phyloP scores from a whole-genome alignment of 306 rosid genomes.

The Pterocarpus macrocarpus region DNA sequence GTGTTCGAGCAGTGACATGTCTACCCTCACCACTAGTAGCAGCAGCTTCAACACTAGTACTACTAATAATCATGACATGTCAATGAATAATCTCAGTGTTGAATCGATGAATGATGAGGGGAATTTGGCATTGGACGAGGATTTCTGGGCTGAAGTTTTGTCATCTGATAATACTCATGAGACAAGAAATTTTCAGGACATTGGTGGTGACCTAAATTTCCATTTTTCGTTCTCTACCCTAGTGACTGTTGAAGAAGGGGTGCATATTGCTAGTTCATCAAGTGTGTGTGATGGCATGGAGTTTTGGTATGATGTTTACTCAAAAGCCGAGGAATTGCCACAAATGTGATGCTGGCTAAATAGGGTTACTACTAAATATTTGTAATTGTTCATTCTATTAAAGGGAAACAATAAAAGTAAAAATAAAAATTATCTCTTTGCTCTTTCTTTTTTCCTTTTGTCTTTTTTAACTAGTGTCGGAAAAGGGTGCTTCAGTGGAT shows the following conservation, averaged over 20 bases:
- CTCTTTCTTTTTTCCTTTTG: neutral
- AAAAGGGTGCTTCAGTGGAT: too few species aligned
- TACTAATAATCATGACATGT: neutral
- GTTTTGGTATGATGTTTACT: slow-evolving; percentile 63
- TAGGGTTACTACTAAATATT: neutral
- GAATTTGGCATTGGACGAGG: slow-evolving; percentile 49
- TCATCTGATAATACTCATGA: slow-evolving; percentile 38
- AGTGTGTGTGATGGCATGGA: slow-evolving; percentile 45
- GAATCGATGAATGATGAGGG: neutral
- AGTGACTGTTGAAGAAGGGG: neutral
- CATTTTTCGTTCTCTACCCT: slow-evolving; percentile 41
- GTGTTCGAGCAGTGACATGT: slow-evolving; percentile 56
- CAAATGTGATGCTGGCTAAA: slow-evolving; percentile 11
- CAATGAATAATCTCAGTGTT: neutral
- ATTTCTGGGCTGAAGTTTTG: slow-evolving; percentile 71
- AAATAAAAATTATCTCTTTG: neutral
- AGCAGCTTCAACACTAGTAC: neutral
- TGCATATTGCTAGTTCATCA: slow-evolving; percentile 22
- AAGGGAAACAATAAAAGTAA: neutral
- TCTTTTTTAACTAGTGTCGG: too few species aligned
- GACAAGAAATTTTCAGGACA: slow-evolving; percentile 14
- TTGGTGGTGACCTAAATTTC: neutral
- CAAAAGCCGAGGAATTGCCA: slow-evolving; percentile 50
- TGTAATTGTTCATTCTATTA: neutral
- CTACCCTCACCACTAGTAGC: slow-evolving; percentile 42